Evolutionary conservation across 1,284 basidiomycete genomes (phyloP), one percentile per base, ranked within the genome.

Genomic region (Pseudozyma sp.): DNA sequence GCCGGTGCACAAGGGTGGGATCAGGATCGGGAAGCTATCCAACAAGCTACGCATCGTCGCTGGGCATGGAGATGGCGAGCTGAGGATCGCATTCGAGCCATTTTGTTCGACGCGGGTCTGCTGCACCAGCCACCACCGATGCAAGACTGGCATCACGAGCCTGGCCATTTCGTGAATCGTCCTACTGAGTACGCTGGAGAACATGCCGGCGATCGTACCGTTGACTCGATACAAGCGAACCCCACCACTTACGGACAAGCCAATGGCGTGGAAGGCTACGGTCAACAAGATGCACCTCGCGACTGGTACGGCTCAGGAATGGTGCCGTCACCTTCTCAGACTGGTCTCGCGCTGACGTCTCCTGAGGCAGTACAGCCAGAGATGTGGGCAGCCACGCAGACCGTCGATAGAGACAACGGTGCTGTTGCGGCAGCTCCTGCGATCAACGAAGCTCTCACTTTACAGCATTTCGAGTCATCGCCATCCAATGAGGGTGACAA

Each of bases 51-150:
- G 34, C 54, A 61, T n/a, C 48, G 61, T 2, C 57, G 49, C 14
- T 68, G 70, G 67, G 73, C 61, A 9, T 76, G 73, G 73, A 52
- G 64, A 5, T 61, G 60, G 57, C 53, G 70, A 9, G 75, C 66
- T 8, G 70, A 74, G 52, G 70, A 74, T 49, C 57, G 75, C 16
- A 77, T 77, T 13, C 54, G 70, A 21, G 56, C 67, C 12, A 56
- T 74, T 14, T 44, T 77, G 10, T 74, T 69, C 21, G 67, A 69
- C 38, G 60, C 56, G 2, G 67, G 67, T 12, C 11, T 69, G 39
- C 38, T 63, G 51, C 59, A 69, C 39, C 58, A 60, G 48, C 48
- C 58, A 18, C 35, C 47, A 10, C 36, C 57, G 7, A 51, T 48
- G 36, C 50, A 59, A 4, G 47, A 34, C 9, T 68, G 59, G 59